Evolutionary conservation across 352 stramenopile species (phyloP).

Genomic region (Globisporangium echinulatum): DNA sequence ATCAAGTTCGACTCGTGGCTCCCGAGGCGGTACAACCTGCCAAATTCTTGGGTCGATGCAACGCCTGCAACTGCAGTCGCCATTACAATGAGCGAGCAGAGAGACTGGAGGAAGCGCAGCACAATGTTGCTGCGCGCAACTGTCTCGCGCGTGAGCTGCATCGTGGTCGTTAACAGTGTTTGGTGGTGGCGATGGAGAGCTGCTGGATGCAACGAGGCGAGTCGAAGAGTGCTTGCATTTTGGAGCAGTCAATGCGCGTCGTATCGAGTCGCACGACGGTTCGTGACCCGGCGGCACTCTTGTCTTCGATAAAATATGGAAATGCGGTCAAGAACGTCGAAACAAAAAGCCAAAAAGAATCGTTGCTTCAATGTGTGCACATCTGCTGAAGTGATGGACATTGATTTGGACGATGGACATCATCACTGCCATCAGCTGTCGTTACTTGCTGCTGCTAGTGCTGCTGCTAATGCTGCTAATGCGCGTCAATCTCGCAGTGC

Average conservation of each 20-base stretch:
- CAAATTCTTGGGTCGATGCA: constrained; percentile 4
- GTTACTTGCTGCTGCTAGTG: too few species aligned
- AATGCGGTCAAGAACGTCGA: neutral
- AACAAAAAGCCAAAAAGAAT: too few species aligned
- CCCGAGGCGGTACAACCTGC: constrained; percentile 9
- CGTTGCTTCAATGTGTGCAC: too few species aligned
- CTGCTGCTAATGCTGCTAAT: too few species aligned
- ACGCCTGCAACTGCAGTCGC: constrained; percentile 7
- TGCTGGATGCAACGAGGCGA: neutral
- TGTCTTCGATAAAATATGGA: neutral
- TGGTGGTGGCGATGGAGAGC: too few species aligned
- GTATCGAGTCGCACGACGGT: neutral
- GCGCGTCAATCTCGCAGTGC: too few species aligned
- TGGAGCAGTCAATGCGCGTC: too few species aligned
- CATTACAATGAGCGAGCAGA: constrained; percentile 22
- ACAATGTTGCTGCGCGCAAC: constrained; percentile 18
- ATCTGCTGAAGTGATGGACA: too few species aligned
- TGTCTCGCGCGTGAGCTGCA: constrained; percentile 20
- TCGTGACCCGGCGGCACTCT: neutral
- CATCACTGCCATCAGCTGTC: too few species aligned
- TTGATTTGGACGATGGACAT: too few species aligned
- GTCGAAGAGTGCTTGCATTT: neutral
- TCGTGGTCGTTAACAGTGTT: neutral
- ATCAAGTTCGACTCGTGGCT: constrained; percentile 17
- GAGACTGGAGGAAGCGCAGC: constrained; percentile 23